Evolutionary conservation across 2,329 filamentous ascomycete species (phyloP), one percentile per base, ranked within the genome.

Genomic region (Eutypella sp.): DNA sequence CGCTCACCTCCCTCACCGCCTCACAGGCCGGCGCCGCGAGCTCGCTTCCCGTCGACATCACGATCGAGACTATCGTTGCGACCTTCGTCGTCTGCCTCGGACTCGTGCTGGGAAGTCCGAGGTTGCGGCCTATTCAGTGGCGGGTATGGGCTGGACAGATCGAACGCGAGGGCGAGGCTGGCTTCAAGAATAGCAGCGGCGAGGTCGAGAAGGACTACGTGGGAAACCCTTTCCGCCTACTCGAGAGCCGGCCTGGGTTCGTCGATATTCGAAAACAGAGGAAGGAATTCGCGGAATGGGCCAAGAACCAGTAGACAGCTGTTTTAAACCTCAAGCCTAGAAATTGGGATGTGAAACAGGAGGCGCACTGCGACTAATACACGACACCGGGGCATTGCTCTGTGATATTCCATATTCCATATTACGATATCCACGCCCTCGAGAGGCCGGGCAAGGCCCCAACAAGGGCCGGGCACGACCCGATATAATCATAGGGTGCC

Each of bases 211-310:
- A 80, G 63, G 81, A 84, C 50, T 85, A 76, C 52, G 69, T 79
- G 11, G 85, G 86, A 15, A 96, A 95, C 62, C 89, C 91, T 5
- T 97, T 91, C 65, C 75, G 73, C 41, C 75, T 80, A 39, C 67
- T 96, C 49, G 92, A 97, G 68, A 84, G 87, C 48, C 74, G 93
- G 55, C 81, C 84, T 40, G 85, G 89, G 1, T 99, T 97, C 60
- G 78, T 89, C 70, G 89, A 99, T 69, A 88, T 97, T 52, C 83
- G 89, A 66, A 86, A 82, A 64, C 77, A 90, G 69, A 79, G 87
- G 61, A 82, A 76, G 61, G 87, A 91, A 48, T 96, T 95, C 72
- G 77, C 81, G 15, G 76, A 84, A 51, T 95, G 88, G 89, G 78
- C 82, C 27, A 75, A 76, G 59, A 62, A 48, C 3, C 52, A 58